Conservation (phyloP, 2,329 filamentous ascomycete species). For the Ceratocystis colombiana region DNA sequence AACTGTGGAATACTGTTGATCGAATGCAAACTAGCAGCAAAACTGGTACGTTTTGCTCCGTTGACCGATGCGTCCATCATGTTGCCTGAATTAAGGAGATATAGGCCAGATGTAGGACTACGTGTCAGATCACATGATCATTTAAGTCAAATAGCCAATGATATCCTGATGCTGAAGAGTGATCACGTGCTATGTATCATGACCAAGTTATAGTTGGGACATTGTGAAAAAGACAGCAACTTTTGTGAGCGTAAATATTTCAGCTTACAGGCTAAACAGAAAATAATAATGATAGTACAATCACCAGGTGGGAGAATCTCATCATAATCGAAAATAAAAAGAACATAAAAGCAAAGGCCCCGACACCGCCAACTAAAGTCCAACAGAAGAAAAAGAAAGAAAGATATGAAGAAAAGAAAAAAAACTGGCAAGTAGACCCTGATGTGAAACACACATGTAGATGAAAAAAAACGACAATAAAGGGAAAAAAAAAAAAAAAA, state of each 20-base stretch:
- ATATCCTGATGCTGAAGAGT: neutral
- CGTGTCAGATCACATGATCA: neutral
- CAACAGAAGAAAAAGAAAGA: neutral
- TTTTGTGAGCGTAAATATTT: neutral
- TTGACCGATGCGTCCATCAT: no score
- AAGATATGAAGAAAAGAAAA: neutral
- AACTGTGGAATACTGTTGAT: neutral
- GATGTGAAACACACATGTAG: conserved; percentile 8
- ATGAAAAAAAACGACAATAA: neutral
- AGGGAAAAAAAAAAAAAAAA: neutral
- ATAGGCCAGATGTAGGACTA: neutral
- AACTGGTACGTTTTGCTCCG: neutral
- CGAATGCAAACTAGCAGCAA: neutral
- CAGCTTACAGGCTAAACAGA: neutral
- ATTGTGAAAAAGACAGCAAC: neutral
- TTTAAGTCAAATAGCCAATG: neutral
- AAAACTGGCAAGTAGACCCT: neutral
- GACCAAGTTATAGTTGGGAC: neutral
- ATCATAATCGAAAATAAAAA: neutral
- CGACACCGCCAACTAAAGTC: conserved; percentile 2
- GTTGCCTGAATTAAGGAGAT: no score
- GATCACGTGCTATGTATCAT: neutral
- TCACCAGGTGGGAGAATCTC: neutral
- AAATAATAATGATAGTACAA: neutral
- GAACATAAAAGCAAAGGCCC: neutral